These are phyloP conservation scores for Astrothelium subdiscretum DNA, from an alignment of 495 filamentous ascomycete species.

Conservation along the genomic window DNA sequence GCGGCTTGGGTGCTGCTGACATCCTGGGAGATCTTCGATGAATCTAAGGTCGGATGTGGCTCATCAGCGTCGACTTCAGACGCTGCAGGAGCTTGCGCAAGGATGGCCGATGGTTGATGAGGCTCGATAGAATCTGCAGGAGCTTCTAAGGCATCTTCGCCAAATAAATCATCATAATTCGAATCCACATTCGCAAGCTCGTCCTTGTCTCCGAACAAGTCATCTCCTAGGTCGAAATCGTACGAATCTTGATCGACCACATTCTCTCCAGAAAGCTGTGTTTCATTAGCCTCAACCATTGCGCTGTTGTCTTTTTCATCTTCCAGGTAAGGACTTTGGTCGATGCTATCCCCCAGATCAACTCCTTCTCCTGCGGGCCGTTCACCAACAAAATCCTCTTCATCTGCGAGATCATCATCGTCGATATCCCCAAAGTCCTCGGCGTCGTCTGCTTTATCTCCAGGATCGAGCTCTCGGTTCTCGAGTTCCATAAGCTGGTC, in stretches of 20 bases:
- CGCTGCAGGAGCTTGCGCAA: background rate
- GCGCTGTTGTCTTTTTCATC: background rate
- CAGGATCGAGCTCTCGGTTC: slow-evolving; percentile 37
- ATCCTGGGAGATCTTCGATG: background rate
- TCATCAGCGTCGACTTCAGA: background rate
- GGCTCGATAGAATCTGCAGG: background rate
- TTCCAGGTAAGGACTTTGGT: background rate
- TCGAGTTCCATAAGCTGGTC: background rate
- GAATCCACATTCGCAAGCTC: slow-evolving; percentile 11
- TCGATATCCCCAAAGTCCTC: slow-evolving; percentile 80
- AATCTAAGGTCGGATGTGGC: background rate
- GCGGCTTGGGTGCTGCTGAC: background rate
- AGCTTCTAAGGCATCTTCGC: background rate
- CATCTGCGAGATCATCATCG: slow-evolving; percentile 59
- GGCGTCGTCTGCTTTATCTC: slow-evolving; percentile 69
- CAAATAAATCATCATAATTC: slow-evolving; percentile 36
- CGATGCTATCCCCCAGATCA: background rate
- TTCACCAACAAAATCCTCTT: slow-evolving; percentile 36
- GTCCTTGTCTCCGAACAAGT: slow-evolving; percentile 35
- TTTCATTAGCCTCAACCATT: slow-evolving; percentile 24
- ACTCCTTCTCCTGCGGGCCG: background rate
- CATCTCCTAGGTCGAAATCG: slow-evolving; percentile 22
- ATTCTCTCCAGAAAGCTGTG: slow-evolving; percentile 22
- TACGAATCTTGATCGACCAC: slow-evolving; percentile 35
- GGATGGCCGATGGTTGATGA: background rate